A percentile compares a stretch with the other conserved stretches of the same genome.
Conservation (phyloP, 2,329 filamentous ascomycete genomes). For the Chalara sp. region DNA sequence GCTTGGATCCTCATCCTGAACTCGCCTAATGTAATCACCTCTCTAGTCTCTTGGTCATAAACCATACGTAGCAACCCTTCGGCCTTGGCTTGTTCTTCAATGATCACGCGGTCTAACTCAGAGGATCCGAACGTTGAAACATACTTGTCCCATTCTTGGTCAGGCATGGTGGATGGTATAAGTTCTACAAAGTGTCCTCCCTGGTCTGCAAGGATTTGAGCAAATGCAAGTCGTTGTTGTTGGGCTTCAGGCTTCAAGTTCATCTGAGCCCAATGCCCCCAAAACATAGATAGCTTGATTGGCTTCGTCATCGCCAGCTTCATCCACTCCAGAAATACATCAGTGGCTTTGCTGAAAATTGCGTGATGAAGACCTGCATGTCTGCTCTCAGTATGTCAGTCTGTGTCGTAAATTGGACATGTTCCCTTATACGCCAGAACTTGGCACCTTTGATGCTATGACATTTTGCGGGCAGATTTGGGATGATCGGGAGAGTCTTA, state of each 20-base stretch:
- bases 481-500: too few species aligned
- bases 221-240: neutral
- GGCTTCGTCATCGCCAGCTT: neutral
- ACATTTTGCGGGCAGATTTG: too few species aligned
- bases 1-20: conserved; percentile 20
- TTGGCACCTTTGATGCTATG: neutral
- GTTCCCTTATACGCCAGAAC: neutral
- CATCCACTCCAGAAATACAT: neutral
- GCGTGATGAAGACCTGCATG: neutral
- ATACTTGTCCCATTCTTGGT: conserved; percentile 5
- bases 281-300: neutral
- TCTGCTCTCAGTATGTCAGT: too few species aligned
- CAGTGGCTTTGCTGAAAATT: neutral
- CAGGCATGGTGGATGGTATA: neutral
- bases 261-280: neutral
- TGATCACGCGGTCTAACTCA: conserved; percentile 11
- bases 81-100: conserved; percentile 12
- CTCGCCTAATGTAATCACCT: conserved; percentile 54
- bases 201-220: neutral
- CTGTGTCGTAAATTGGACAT: neutral
- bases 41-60: conserved; percentile 51
- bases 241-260: neutral
- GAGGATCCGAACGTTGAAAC: conserved; percentile 2
- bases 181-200: neutral
- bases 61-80: conserved; percentile 15